Evolutionary conservation across 2,329 filamentous ascomycete genomes (phyloP).

Genomic region (Penicillium sp.): DNA sequence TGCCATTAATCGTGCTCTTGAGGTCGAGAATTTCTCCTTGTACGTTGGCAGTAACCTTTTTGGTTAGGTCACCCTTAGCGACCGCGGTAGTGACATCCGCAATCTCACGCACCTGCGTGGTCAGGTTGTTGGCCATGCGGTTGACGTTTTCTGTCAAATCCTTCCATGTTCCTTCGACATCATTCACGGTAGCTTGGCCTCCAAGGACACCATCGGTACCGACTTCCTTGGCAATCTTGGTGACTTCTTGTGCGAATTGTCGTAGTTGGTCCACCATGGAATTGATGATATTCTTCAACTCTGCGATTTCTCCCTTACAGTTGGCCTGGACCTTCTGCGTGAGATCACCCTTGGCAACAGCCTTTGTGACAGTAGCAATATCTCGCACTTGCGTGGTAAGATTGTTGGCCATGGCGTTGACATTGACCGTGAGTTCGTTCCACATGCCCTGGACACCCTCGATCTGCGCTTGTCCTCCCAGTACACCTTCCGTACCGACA

Average conservation of each 20-base stretch:
- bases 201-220: constrained; percentile 92
- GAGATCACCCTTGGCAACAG: constrained; percentile 77
- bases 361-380: constrained; percentile 76
- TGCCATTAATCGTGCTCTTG: constrained; percentile 80
- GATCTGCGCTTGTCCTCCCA: constrained; percentile 79
- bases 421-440: constrained; percentile 82
- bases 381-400: constrained; percentile 87
- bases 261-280: constrained; percentile 98
- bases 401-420: constrained; percentile 86
- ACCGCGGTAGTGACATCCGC: constrained; percentile 95
- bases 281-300: constrained; percentile 97
- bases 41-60: constrained; percentile 93
- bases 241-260: constrained; percentile 95
- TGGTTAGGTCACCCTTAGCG: constrained; percentile 86
- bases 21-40: constrained; percentile 91
- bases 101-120: constrained; percentile 95
- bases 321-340: constrained; percentile 95
- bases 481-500: constrained; percentile 78
- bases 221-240: constrained; percentile 92
- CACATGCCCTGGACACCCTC: constrained; percentile 84
- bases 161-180: constrained; percentile 96
- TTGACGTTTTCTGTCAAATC: constrained; percentile 95
- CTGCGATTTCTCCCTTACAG: constrained; percentile 85
- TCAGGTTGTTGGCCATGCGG: constrained; percentile 97
- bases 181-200: constrained; percentile 91